Evolutionary conservation across 1,139 yeast genomes (phyloP), one percentile per base, ranked within the genome.

Genomic region (Meyerozyma smithsonii): DNA sequence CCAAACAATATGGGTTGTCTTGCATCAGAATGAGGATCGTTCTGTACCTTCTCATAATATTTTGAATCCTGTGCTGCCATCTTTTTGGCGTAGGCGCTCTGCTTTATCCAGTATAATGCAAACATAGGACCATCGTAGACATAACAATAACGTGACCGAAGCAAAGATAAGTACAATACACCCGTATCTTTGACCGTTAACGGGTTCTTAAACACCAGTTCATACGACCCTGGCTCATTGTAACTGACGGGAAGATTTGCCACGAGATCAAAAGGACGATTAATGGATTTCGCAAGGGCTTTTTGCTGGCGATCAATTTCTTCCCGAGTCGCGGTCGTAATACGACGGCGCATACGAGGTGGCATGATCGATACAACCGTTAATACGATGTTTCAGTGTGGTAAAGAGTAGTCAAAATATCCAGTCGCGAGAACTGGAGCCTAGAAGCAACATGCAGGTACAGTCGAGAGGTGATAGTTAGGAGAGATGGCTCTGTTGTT

Each of bases 131-230:
- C 67, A 5, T 84, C 79, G n/a, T 69, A 62, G 2, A 83, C 65
- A 79, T 94, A 90, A 12, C 80, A 80, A 45, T 73, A 73, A 30
- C 97, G 69, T 0, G 97, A 89, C 39, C 78, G 77, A 55, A 85
- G 74, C 41, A 90, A 60, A 1, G 97, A 83, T 37, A 82, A 74
- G 49, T 83, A 83, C 20, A 84, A 56, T 0, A 82, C 84, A 0
- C 84, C 88, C 32, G 88, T 73, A 51, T 88, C 96, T 51, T 79
- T 79, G 4, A 84, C 72, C 0, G 87, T 74, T 28, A 88, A 62
- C 2, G 95, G 87, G 43, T 78, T 77, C 35, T 77, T 76, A 26
- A 88, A 63, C 3, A 77, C 69, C 10, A 72, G 67, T 43, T 66
- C 71, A 50, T 63, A 66, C 42, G 59, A 59, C 1, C 69, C 71